phyloP scores from a whole-genome alignment of 805 yeast genomes.

The Limtongia smithiae region DNA sequence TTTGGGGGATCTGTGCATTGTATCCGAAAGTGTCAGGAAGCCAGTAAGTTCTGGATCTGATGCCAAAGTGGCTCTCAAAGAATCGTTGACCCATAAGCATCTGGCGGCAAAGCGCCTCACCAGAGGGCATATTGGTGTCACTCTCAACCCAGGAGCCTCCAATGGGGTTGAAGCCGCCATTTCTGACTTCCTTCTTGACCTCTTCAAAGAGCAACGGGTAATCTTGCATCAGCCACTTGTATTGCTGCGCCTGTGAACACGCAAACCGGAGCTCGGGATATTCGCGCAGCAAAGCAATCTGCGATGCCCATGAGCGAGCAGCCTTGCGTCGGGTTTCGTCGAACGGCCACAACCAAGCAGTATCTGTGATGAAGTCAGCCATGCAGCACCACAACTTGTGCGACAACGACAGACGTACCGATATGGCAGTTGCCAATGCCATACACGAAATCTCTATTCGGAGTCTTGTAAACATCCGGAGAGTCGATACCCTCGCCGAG shows the following conservation, averaged over 20 bases:
- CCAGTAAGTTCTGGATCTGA: slow-evolving; percentile 78
- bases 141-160: slow-evolving; percentile 99
- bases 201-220: slow-evolving; percentile 75
- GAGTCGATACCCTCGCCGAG: slow-evolving; percentile 67
- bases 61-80: slow-evolving; percentile 74
- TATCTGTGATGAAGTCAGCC: slow-evolving; percentile 46
- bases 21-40: slow-evolving; percentile 97
- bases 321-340: slow-evolving; percentile 92
- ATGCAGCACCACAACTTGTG: neutral
- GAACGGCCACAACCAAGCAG: slow-evolving; percentile 99
- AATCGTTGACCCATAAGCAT: slow-evolving; percentile 86
- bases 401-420: slow-evolving; percentile 4
- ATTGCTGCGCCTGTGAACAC: slow-evolving; percentile 95
- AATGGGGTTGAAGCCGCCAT: slow-evolving; percentile 77
- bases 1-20: slow-evolving; percentile 90
- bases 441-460: slow-evolving; percentile 54
- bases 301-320: slow-evolving; percentile 94
- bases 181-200: slow-evolving; percentile 55
- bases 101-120: slow-evolving; percentile 87
- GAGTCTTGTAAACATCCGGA: slow-evolving; percentile 51
- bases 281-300: slow-evolving; percentile 72
- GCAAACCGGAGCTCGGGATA: slow-evolving; percentile 93
- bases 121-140: slow-evolving; percentile 93
- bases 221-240: slow-evolving; percentile 81
- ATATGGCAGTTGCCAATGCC: slow-evolving; percentile 79